Conservation (phyloP, 2,329 filamentous ascomycete species). For the Thielaviopsis ethacetica region DNA sequence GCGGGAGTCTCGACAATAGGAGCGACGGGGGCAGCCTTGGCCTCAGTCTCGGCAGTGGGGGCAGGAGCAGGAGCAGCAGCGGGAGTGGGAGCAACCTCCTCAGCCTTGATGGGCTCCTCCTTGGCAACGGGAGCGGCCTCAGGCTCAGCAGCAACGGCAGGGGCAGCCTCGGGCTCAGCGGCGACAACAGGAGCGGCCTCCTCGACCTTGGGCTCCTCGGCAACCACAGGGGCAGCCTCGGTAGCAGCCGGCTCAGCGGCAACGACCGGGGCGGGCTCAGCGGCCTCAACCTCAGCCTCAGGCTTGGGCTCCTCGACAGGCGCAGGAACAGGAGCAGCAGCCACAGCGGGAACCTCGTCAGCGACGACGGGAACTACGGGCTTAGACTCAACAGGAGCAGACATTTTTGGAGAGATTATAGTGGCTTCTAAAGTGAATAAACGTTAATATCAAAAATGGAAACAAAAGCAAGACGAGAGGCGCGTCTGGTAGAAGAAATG, state of each 20-base stretch:
- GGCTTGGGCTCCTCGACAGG: neutral
- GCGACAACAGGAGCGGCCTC: neutral
- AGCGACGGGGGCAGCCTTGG: neutral
- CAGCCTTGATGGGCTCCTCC: neutral
- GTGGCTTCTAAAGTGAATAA: neutral
- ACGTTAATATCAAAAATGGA: neutral
- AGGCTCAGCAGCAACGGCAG: neutral
- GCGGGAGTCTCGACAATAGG: neutral
- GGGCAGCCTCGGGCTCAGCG: neutral
- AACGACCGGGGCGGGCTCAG: neutral
- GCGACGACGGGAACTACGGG: neutral
- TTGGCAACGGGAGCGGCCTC: neutral
- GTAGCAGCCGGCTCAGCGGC: neutral
- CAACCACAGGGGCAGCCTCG: neutral
- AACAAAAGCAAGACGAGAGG: neutral
- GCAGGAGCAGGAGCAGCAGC: neutral
- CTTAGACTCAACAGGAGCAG: conserved; percentile 1
- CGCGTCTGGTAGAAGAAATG: neutral
- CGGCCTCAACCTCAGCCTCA: neutral
- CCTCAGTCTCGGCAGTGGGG: neutral
- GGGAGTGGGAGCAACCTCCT: neutral
- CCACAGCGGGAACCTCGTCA: neutral
- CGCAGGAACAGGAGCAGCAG: neutral
- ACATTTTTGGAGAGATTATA: conserved; percentile 1
- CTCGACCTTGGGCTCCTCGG: neutral